Percentiles rank a stretch among this genome's conserved stretches.
phyloP scores from a whole-genome alignment of 2,329 filamentous ascomycete species.

The Penicillium sp. region DNA sequence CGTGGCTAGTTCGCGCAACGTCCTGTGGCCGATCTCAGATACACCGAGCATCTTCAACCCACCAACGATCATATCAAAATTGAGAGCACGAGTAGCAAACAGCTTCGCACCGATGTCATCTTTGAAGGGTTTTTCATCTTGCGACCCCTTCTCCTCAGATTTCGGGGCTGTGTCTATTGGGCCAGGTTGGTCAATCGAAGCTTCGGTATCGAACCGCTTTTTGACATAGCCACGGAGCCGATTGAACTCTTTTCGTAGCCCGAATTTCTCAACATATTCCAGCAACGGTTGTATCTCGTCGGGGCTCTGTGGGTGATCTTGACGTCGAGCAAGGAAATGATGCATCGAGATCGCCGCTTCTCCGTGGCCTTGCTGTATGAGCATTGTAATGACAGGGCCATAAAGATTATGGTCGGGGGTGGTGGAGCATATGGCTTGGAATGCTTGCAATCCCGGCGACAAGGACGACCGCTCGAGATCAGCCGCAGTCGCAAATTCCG shows the following conservation, averaged over 20 bases:
- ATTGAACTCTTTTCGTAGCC: slow-evolving; percentile 24
- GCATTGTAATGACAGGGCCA: slow-evolving; percentile 38
- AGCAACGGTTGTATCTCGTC: slow-evolving; percentile 43
- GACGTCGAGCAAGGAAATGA: slow-evolving; percentile 39
- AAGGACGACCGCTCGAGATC: slow-evolving; percentile 10
- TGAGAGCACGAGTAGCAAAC: slow-evolving; percentile 74
- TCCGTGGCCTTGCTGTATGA: slow-evolving; percentile 40
- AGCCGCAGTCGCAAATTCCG: background rate
- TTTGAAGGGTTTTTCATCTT: slow-evolving; percentile 52
- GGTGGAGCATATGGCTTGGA: slow-evolving; percentile 44
- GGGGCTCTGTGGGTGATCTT: slow-evolving; percentile 43
- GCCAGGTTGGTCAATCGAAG: slow-evolving; percentile 2
- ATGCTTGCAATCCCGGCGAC: slow-evolving; percentile 30
- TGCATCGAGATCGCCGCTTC: slow-evolving; percentile 49
- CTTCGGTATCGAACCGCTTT: slow-evolving; percentile 20
- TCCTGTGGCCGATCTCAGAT: slow-evolving; percentile 68
- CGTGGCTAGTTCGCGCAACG: slow-evolving; percentile 72
- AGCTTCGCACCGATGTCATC: slow-evolving; percentile 74
- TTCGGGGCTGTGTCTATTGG: background rate
- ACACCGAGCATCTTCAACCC: slow-evolving; percentile 70
- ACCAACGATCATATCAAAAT: slow-evolving; percentile 68
- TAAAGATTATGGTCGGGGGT: slow-evolving; percentile 44
- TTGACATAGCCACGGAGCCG: slow-evolving; percentile 22
- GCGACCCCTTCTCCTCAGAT: slow-evolving; percentile 2
- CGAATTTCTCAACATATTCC: slow-evolving; percentile 37